Percentiles rank a stretch among this genome's conserved stretches.
Evolutionary conservation across 2,329 filamentous ascomycete species (phyloP).

Genomic region (Aspergillus caelatus): DNA sequence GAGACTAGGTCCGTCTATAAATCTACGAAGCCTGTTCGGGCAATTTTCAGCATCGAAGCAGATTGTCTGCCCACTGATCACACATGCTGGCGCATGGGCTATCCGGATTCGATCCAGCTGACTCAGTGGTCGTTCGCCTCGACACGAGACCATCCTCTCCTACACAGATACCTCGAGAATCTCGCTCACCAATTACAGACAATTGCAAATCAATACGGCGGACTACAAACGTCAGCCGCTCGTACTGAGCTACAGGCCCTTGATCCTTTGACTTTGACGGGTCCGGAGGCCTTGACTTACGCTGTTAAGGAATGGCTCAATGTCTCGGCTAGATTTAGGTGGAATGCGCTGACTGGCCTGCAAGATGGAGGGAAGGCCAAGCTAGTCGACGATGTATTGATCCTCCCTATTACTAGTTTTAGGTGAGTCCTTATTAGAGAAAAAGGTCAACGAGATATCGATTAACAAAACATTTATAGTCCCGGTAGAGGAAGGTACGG

Average conservation of each 20-base stretch:
- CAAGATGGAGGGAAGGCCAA: conserved; percentile 33
- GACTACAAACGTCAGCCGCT: neutral
- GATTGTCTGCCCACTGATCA: conserved; percentile 30
- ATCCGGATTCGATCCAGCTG: conserved; percentile 35
- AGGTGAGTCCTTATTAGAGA: conserved; percentile 24
- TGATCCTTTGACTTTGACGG: conserved; percentile 35
- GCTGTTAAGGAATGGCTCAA: conserved; percentile 28
- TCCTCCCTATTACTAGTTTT: conserved; percentile 40
- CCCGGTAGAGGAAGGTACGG: conserved; percentile 24
- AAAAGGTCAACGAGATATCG: neutral
- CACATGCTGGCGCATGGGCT: conserved; percentile 39
- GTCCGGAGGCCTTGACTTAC: conserved; percentile 35
- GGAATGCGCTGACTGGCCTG: conserved; percentile 35
- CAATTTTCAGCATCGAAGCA: conserved; percentile 37
- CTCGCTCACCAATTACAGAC: conserved; percentile 13
- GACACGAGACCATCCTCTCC: conserved; percentile 29
- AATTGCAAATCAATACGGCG: neutral
- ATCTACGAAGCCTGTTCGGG: conserved; percentile 22
- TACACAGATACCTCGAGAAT: conserved; percentile 29
- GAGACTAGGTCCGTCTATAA: conserved; percentile 24
- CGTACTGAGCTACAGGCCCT: conserved; percentile 16
- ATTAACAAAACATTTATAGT: conserved; percentile 23
- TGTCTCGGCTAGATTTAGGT: conserved; percentile 27
- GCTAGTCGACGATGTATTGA: conserved; percentile 33
- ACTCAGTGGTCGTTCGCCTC: conserved; percentile 38